Conservation (phyloP, 345 rosid species). For the rapeseed (Brassica napus) region Da-Ae NC_063443.1:13697001-13697500, state of each 20-base stretch:
- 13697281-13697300: neutral
- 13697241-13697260: slow-evolving; percentile 16
- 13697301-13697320: neutral
- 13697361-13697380: slow-evolving; percentile 65
- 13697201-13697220: slow-evolving; percentile 71
- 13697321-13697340: slow-evolving; percentile 55
- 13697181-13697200: slow-evolving; percentile 75
- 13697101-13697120: neutral
- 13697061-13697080: slow-evolving; percentile 2
- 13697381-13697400: slow-evolving; percentile 81
- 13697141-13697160: slow-evolving; percentile 90
- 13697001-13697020: slow-evolving; percentile 70
- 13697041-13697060: slow-evolving; percentile 47
- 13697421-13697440: slow-evolving; percentile 2
- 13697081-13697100: neutral
- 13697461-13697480: slow-evolving; percentile 4
- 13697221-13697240: slow-evolving; percentile 69
- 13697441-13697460: neutral
- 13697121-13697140: slow-evolving; percentile 56
- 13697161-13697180: slow-evolving; percentile 85
- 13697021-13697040: slow-evolving; percentile 72
- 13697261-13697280: slow-evolving; percentile 8
- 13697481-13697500: slow-evolving; percentile 12
- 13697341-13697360: slow-evolving; percentile 83
- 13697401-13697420: slow-evolving; percentile 66